Base-by-base conservation (phyloP, 805 yeast species). In the Huiozyma naganishii region DNA sequence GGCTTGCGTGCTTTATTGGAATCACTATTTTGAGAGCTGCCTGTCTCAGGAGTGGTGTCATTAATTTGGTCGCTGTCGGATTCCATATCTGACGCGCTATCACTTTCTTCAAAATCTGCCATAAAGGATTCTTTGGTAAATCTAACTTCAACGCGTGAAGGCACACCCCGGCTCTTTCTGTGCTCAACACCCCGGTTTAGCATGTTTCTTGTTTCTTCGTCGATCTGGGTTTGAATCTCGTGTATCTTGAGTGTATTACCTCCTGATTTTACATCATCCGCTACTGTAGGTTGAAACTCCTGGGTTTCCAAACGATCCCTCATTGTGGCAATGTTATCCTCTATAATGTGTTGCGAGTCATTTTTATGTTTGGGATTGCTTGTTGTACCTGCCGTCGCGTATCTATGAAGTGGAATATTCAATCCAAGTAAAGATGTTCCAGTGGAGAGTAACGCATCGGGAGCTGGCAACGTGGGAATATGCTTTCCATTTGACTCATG, bases 41-140 rank as follows among this genome's bases (percentile, higher is more conserved):
- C 8, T 6, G 12, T 29, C 13, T 41, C 40, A 17, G 12, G 13
- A 36, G 29, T n/a, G 10, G 29, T 10, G 17, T 30, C 27, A 29
- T 13, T 29, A 13, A 37, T 12, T 9, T 9, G 9, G 33, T 9
- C n/a, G n/a, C 11, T 3, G 9, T 30, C 33, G 4, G 9, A 11
- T 11, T 30, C 33, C 36, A 10, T 29, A 28, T 41, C 49, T 6
- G 40, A 29, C 17, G 42, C 47, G n/a, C 44, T 38, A 11, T 46
- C 41, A 10, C 40, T 40, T 6, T 48, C 45, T 39, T 58, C 61
- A 36, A 57, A 55, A 27, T 53, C 49, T 8, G 43, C 45, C 13
- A 57, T 30, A 29, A 57, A 55, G 2, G 51, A 44, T 30, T 55
- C 57, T 41, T 53, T 56, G 3, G 54, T 41, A 34, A 55, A 53